Evolutionary conservation across 1,284 basidiomycete species (phyloP).

Genomic region (Ustilago loliicola): DNA sequence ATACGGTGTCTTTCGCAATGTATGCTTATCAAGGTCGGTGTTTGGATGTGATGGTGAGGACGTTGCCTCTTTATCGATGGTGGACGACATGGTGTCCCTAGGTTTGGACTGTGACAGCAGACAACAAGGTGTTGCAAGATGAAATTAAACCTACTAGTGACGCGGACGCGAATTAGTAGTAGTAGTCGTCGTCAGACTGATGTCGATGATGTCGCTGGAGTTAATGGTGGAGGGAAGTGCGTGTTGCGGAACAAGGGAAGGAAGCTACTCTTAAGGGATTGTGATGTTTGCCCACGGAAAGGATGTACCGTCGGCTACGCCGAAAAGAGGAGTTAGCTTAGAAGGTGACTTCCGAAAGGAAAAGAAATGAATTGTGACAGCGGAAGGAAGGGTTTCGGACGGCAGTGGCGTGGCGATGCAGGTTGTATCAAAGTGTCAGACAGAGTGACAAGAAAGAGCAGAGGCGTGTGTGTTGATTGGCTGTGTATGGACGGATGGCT

Average conservation of each 20-base stretch:
- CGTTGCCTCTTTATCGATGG: not conserved
- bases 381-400: not conserved
- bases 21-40: slow-evolving; percentile 32
- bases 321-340: not conserved
- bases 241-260: not conserved
- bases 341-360: not conserved
- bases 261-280: not conserved
- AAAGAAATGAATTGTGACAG: not conserved
- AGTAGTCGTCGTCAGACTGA: not conserved
- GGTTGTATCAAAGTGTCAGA: not conserved
- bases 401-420: not conserved
- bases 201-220: not conserved
- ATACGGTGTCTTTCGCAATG: slow-evolving; percentile 52
- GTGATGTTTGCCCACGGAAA: not conserved
- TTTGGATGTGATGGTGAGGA: slow-evolving; percentile 7
- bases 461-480: not conserved
- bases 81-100: slow-evolving; percentile 22
- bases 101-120: not conserved
- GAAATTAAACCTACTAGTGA: not conserved
- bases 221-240: not conserved
- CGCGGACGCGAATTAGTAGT: not conserved
- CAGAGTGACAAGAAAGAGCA: not conserved
- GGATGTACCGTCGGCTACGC: slow-evolving; percentile 3
- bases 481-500: not conserved
- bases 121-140: not conserved